Percentiles rank a stretch among this genome's conserved stretches.
Evolutionary conservation across 768 basidiomycete genomes (phyloP).

Genomic region (Neoboletus magnificus): DNA sequence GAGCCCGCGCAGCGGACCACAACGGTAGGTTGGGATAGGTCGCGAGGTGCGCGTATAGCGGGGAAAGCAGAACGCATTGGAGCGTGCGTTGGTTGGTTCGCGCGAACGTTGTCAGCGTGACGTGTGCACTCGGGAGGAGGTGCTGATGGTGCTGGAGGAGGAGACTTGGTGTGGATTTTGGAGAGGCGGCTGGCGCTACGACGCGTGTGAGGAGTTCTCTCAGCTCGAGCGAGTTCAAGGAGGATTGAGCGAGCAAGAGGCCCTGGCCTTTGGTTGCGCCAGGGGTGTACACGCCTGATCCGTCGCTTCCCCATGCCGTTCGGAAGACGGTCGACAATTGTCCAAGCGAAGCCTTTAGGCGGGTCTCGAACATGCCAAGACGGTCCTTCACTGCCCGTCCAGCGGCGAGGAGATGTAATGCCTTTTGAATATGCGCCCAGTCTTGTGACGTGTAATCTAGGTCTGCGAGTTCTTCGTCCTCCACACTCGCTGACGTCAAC

Average conservation of each 20-base stretch:
- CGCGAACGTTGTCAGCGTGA: slow-evolving; percentile 61
- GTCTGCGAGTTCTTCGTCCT: slow-evolving; percentile 65
- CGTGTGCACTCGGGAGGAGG: slow-evolving; percentile 55
- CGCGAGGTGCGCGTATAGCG: slow-evolving; percentile 68
- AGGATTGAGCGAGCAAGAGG: slow-evolving; percentile 76
- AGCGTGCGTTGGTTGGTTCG: slow-evolving; percentile 72
- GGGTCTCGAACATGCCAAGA: slow-evolving; percentile 64
- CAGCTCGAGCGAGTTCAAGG: slow-evolving; percentile 79
- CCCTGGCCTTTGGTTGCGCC: slow-evolving; percentile 64
- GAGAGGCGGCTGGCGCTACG: slow-evolving; percentile 10
- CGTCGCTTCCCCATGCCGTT: slow-evolving; percentile 47
- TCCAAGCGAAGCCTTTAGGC: slow-evolving; percentile 54
- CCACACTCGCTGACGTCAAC: slow-evolving; percentile 25
- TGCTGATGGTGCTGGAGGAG: too few relatives aligned
- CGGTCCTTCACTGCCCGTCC: slow-evolving; percentile 71
- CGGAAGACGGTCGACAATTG: slow-evolving; percentile 62
- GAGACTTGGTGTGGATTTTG: slow-evolving; percentile 33
- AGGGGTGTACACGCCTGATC: slow-evolving; percentile 51
- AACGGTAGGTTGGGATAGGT: slow-evolving; percentile 64
- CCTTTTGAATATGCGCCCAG: slow-evolving; percentile 82
- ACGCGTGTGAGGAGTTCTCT: slow-evolving; percentile 32
- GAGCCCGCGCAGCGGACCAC: slow-evolving; percentile 53
- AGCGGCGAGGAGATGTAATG: slow-evolving; percentile 79
- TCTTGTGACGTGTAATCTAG: slow-evolving; percentile 87
- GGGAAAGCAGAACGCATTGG: slow-evolving; percentile 81